A percentile compares a stretch with the other conserved stretches of the same genome.
phyloP scores from a whole-genome alignment of 305 asterid species.

The Solanum aculeatissimum region DNA sequence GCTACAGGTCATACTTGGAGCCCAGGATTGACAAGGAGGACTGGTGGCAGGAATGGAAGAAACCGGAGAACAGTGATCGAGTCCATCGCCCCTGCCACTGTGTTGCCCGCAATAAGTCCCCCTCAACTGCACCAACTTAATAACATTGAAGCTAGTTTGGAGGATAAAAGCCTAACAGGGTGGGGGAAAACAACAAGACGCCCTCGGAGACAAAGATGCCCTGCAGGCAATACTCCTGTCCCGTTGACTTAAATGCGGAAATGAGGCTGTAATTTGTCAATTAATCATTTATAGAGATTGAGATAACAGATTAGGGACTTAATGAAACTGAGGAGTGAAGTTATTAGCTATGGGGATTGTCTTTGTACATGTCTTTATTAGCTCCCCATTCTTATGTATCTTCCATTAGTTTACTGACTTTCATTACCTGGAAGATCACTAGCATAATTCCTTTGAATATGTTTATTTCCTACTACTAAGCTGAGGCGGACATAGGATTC shows the following conservation, averaged over 20 bases:
- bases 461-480: not conserved
- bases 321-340: conserved; percentile 15
- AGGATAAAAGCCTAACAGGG: conserved; percentile 73
- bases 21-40: conserved; percentile 56
- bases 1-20: conserved; percentile 76
- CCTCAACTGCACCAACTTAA: conserved; percentile 35
- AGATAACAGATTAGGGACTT: conserved; percentile 2
- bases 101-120: conserved; percentile 14
- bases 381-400: conserved; percentile 13
- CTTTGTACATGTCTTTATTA: conserved; percentile 50
- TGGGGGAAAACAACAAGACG: conserved; percentile 98
- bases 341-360: conserved; percentile 24
- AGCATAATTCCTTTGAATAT: conserved; percentile 19
- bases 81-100: no score
- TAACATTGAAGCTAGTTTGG: conserved; percentile 46
- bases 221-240: conserved; percentile 53
- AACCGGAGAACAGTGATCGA: no score
- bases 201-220: conserved; percentile 81
- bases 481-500: not conserved
- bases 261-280: conserved; percentile 17
- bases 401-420: conserved; percentile 23
- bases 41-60: conserved; percentile 30
- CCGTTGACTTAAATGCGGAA: conserved; percentile 31
- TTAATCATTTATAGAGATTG: conserved; percentile 25
- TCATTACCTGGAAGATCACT: conserved; percentile 23